Base-by-base conservation (phyloP, 768 basidiomycete species). In the Leucocoprinus birnbaumii region DNA sequence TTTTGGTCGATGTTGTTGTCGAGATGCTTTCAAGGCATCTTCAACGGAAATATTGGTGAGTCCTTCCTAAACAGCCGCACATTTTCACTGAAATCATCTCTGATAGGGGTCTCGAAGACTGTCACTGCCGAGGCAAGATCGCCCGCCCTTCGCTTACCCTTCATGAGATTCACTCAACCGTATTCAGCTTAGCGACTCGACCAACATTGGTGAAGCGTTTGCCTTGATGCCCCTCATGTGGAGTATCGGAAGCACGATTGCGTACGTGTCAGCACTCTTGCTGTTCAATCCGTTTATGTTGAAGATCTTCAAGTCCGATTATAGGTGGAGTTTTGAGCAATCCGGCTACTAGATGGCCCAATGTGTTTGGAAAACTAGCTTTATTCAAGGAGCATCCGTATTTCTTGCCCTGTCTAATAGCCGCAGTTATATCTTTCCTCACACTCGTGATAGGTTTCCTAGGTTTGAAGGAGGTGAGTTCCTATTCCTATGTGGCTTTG, bases 311-410 rank as follows among this genome's bases (percentile, higher is more conserved):
- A n/a, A 88, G 87, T 1, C 87, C 88, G 14, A 70, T 82, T 21
- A 68, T 89, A 2, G 88, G 88, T 31, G 89, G 89, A n/a, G 57
- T 78, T 6, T 66, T 91, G 2, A 79, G 85, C 4, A 77, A 78
- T 37, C 84, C 89, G 1, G 79, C 75, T 10, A 75, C 77, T 40
- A 78, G 75, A 27, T 89, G 86, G 71, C 86, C 87, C 3, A 58
- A 69, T 24, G 62, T 76, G 1, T 81, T 89, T 53, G 85, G 86
- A 14, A 63, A 71, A 26, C 57, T 73, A 18, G 35, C 58, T 0
- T 65, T 74, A 31, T 62, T 79, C 43, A 62, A 62, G 3, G 48
- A 61, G 1, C 66, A 79, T 56, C 76, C 77, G 1, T 81, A 81
- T 58, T 74, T 82, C 53, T 67, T 82, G 11, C 79, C 82, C 14